Evolutionary conservation across 176 grass and related monocot species (phyloP).

Genomic region (Calamus simplicifolius): DNA sequence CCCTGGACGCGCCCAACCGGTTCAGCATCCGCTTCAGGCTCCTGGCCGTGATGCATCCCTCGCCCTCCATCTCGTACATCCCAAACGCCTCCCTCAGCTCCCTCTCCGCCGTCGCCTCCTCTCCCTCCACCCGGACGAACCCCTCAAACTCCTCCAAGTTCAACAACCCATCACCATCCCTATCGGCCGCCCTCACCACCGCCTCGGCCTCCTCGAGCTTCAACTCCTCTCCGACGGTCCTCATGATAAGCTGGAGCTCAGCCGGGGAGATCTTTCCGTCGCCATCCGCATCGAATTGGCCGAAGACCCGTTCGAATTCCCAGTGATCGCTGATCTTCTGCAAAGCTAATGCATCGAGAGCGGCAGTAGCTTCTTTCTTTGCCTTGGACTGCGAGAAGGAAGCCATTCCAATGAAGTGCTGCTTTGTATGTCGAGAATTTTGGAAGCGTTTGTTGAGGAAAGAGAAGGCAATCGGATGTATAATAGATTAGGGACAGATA

Average conservation of each 20-base stretch:
- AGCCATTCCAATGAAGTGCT: no score
- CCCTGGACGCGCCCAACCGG: constrained; percentile 15
- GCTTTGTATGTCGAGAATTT: no score
- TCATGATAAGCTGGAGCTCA: constrained; percentile 19
- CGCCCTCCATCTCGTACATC: constrained; percentile 37
- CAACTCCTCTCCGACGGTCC: constrained; percentile 19
- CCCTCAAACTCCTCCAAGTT: constrained; percentile 29
- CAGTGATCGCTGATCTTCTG: no score
- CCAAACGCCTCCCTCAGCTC: constrained; percentile 27
- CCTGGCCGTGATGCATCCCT: constrained; percentile 28
- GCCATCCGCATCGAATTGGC: constrained; percentile 17
- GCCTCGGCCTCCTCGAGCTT: constrained; percentile 23
- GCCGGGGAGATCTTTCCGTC: constrained; percentile 25
- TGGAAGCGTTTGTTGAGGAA: no score
- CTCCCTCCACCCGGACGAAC: constrained; percentile 9
- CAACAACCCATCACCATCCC: constrained; percentile 23
- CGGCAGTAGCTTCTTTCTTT: no score
- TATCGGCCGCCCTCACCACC: constrained; percentile 17
- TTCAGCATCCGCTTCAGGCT: constrained; percentile 35
- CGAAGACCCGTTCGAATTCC: constrained; percentile 3
- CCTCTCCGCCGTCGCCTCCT: constrained; percentile 5
- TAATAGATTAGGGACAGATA: no score
- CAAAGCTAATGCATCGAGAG: no score
- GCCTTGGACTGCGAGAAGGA: no score
- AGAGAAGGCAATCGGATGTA: no score